Evolutionary conservation across 176 grass and related monocot genomes (phyloP).

Genomic region (Phoenix roebelenii): DNA sequence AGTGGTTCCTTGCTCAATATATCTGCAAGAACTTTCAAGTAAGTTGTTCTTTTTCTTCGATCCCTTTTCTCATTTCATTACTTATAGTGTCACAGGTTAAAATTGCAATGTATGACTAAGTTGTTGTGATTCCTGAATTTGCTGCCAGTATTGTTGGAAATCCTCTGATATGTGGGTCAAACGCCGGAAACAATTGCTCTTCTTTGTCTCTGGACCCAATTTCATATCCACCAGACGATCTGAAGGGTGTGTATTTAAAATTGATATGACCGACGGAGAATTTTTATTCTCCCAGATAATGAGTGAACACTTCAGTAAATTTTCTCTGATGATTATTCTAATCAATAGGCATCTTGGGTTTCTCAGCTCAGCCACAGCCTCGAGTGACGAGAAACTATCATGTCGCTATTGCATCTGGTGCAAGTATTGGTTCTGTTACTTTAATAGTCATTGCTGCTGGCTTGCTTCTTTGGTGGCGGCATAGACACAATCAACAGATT

Average conservation of each 20-base stretch:
- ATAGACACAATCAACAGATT: constrained; percentile 47
- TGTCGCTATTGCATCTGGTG: constrained; percentile 29
- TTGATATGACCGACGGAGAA: not conserved
- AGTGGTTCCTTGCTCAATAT: constrained; percentile 42
- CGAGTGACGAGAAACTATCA: constrained; percentile 34
- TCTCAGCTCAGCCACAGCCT: constrained; percentile 56
- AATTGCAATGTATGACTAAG: too few species aligned
- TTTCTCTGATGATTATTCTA: not conserved
- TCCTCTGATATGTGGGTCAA: constrained; percentile 48
- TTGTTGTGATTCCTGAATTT: not conserved
- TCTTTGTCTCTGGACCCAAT: constrained; percentile 64
- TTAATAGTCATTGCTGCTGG: constrained; percentile 11
- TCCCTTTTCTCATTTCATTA: not conserved
- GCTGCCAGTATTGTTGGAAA: constrained; percentile 72
- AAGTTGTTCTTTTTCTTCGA: constrained; percentile 14
- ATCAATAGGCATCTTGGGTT: constrained; percentile 14
- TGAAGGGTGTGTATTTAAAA: not conserved
- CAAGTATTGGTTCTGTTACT: constrained; percentile 6
- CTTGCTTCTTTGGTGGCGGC: constrained; percentile 19
- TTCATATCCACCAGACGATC: constrained; percentile 78
- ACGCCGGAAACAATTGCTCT: constrained; percentile 61
- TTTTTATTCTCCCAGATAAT: not conserved
- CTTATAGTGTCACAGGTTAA: not conserved
- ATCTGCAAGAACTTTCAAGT: constrained; percentile 72
- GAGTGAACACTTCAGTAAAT: too few species aligned